Base-by-base conservation (phyloP, 129 eudicot species). In the Saussurea involucrata region DNA sequence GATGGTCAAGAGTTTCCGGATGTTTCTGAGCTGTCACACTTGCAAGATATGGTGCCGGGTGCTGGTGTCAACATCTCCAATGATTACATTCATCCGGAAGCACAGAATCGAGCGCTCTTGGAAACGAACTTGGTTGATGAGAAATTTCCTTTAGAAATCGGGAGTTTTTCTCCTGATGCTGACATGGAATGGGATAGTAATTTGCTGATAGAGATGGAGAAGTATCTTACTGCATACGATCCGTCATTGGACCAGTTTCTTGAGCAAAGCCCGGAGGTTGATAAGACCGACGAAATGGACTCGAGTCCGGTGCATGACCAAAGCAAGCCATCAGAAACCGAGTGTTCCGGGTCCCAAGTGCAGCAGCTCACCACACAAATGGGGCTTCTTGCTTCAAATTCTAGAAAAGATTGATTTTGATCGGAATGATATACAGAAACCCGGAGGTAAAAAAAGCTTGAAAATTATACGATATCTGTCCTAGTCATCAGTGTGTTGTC, bases 341-440 rank as follows among this genome's bases (percentile, higher is more conserved):
- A 89, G 40, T 79, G 88, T 85, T 76, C 95, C 22, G 86, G 85
- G 22, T 64, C 84, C 69, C 87, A 88, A 82, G 71, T 95, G 89
- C 90, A 90, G 46, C 88, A 87, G 78, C 94, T 95, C 4, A 92
- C 97, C 0, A 85, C 84, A 76, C 94, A 92, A 85, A 89, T 92
- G 99, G 97, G 89, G 29, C 90, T 86, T 83, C 92, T 95, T 57
- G 70, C 90, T 28, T 86, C 96, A 12, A 81, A 92, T 28, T 76
- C 73, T 79, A 69, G 90, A 71, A 85, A 86, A 61, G 76, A 40
- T 70, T 89, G 88, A 94, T 49, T 46, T 1, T 36, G 11, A 12
- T 71, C 6, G 21, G n/a, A 34, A 55, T 24, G 24, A 72, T 67
- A 57, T 73, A 83, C 63, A 69, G 18, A 76, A n/a, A 65, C 20